Evolutionary conservation across 768 basidiomycete genomes (phyloP), one percentile per base, ranked within the genome.

Genomic region (Clavaria fumosa): DNA sequence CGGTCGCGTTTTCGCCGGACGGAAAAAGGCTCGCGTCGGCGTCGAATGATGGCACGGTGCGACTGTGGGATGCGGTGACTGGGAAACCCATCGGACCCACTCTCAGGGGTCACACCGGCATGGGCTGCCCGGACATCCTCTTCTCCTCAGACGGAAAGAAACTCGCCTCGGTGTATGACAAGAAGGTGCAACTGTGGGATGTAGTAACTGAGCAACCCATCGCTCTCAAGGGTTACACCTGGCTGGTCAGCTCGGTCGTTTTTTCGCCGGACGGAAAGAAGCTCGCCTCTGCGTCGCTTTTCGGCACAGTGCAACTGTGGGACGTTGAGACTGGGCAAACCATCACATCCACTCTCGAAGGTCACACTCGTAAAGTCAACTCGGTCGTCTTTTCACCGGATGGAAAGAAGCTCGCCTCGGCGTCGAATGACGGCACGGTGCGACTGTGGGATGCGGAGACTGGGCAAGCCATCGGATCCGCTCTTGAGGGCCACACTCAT

Each of bases 1-100:
- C 34, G 18, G 34, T 20, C 23, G 18, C 18, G 14, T 35, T 35
- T 14, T 35, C 34, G 14, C 5, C 19, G 23, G 34, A 35, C 34
- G 6, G 6, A n/a, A 17, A 6, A 20, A 4, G 23, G 14, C n/a
- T 35, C 21, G 14, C 23, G 5, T 35, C 34, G n/a, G 21, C 18
- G 7, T 17, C 15, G 5, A 62, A 66, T 50, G 69, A 70, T 55
- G 62, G 66, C 46, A 67, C 65, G 11, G 52, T 71, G 14, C 58
- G 62, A 10, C 54, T 69, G 15, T 34, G 32, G 32, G 43, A 31
- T 28, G 37, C 34, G 14, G 31, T 12, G 14, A 45, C 44, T 32
- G 43, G 43, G 7, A 20, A 9, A 15, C 9, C 21, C 15, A 10
- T 34, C 15, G 21, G 15, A 20, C 9, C 21, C 15, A 34, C 22